A percentile compares a stretch with the other conserved stretches of the same genome.
Conservation (phyloP, 768 basidiomycete genomes). For the Calvatia gigantea region DNA sequence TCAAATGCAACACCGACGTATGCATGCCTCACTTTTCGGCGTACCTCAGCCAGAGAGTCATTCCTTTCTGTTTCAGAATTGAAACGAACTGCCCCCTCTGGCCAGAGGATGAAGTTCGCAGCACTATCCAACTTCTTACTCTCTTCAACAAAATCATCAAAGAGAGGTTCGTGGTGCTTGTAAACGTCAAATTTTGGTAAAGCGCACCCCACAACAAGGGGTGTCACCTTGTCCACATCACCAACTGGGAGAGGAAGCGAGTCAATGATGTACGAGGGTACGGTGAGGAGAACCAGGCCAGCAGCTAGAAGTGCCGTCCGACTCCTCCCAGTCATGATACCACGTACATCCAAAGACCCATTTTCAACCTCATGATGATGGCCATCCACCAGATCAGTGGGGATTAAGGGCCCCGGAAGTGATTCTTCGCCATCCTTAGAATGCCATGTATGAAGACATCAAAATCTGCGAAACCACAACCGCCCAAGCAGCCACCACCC, state of each 20-base stretch:
- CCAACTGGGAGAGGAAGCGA: constrained; percentile 37
- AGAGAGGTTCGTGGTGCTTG: constrained; percentile 35
- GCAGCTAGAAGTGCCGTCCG: constrained; percentile 31
- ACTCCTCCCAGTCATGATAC: constrained; percentile 10
- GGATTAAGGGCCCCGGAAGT: neutral
- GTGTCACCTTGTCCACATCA: constrained; percentile 39
- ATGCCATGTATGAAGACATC: constrained; percentile 56
- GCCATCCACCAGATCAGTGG: neutral
- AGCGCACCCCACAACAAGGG: constrained; percentile 63
- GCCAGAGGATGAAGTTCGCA: constrained; percentile 71
- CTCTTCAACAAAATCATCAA: constrained; percentile 64
- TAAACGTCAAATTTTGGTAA: constrained; percentile 47
- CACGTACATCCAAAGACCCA: constrained; percentile 5
- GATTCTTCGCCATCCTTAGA: constrained; percentile 20
- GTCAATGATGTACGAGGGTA: constrained; percentile 52
- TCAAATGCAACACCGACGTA: constrained; percentile 73
- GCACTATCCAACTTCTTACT: constrained; percentile 36
- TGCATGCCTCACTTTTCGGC: constrained; percentile 29
- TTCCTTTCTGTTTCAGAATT: constrained; percentile 44
- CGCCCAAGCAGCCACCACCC: constrained; percentile 76
- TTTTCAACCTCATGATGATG: neutral
- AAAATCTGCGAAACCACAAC: constrained; percentile 54
- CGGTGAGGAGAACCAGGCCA: constrained; percentile 40
- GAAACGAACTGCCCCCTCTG: constrained; percentile 75
- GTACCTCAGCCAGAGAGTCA: constrained; percentile 44